phyloP scores from a whole-genome alignment of 345 rosid genomes.

The Linum trigynum region DNA sequence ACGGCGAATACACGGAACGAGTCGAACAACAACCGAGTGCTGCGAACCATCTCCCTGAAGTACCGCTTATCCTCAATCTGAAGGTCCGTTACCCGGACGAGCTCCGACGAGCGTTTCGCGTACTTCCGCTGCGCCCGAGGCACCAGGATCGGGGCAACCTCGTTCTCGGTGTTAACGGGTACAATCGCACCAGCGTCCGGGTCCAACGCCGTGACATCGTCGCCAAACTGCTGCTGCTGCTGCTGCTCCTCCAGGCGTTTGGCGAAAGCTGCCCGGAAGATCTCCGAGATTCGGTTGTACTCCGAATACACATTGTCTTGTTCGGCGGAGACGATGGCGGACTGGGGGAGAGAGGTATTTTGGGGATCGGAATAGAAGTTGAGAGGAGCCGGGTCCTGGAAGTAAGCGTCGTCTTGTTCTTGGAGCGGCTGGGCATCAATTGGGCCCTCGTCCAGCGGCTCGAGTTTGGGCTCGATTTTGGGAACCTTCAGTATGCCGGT shows the following conservation, averaged over 20 bases:
- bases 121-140: conserved; percentile 17
- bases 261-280: conserved; percentile 51
- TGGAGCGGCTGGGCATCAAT: conserved; percentile 14
- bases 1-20: conserved; percentile 43
- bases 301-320: conserved; percentile 40
- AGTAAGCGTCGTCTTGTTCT: conserved; percentile 2
- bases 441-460: conserved; percentile 37
- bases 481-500: conserved; percentile 27
- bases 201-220: conserved; percentile 30
- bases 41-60: conserved; percentile 53
- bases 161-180: conserved; percentile 22
- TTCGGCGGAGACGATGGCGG: conserved; percentile 15
- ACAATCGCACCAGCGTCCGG: conserved; percentile 51
- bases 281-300: conserved; percentile 41
- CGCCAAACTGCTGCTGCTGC: conserved; percentile 13
- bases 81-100: conserved; percentile 64
- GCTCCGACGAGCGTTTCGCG: conserved; percentile 51
- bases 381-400: conserved; percentile 2
- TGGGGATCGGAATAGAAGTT: conserved; percentile 29
- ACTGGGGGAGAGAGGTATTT: conserved; percentile 21
- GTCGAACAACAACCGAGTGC: conserved; percentile 56
- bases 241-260: conserved; percentile 22
- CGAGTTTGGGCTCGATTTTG: conserved; percentile 43
- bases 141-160: conserved; percentile 12
- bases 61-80: conserved; percentile 41